These are phyloP conservation scores for Sarocladiaceae sp. DNA, from an alignment of 2,329 filamentous ascomycete genomes.

Conservation along the genomic window DNA sequence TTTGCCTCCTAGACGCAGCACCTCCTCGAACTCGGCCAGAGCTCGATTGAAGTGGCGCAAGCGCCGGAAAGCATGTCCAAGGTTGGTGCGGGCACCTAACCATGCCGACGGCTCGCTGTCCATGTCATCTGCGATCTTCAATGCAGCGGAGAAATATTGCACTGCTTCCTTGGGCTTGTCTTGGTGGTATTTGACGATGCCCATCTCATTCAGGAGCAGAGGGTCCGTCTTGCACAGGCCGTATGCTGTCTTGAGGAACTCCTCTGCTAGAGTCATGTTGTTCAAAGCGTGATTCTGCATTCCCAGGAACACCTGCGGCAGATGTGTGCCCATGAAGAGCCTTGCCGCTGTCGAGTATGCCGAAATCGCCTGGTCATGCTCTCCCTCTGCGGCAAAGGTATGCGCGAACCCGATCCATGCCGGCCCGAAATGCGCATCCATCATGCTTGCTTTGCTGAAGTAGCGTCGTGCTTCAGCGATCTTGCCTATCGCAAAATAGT, in stretches of 20 bases:
- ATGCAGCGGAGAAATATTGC: conserved; percentile 71
- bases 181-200: conserved; percentile 93
- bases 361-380: conserved; percentile 96
- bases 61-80: conserved; percentile 82
- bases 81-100: conserved; percentile 79
- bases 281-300: conserved; percentile 98
- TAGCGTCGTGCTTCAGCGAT: conserved; percentile 92
- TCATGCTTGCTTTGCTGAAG: conserved; percentile 95
- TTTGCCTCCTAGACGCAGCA: conserved; percentile 76
- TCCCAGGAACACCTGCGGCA: conserved; percentile 91
- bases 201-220: conserved; percentile 89
- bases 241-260: conserved; percentile 90
- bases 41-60: conserved; percentile 66
- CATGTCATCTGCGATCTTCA: conserved; percentile 74
- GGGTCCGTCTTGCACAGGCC: conserved; percentile 80
- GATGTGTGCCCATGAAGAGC: conserved; percentile 92
- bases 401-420: conserved; percentile 99
- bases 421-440: conserved; percentile 95
- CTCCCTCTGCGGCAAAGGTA: conserved; percentile 94
- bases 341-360: conserved; percentile 94
- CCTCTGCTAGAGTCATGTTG: conserved; percentile 88
- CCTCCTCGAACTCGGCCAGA: conserved; percentile 79
- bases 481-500: conserved; percentile 85
- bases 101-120: conserved; percentile 78
- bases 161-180: conserved; percentile 72